Evolutionary conservation across 805 yeast species (phyloP), one percentile per base, ranked within the genome.

Genomic region (Suhomyces canberraensis): DNA sequence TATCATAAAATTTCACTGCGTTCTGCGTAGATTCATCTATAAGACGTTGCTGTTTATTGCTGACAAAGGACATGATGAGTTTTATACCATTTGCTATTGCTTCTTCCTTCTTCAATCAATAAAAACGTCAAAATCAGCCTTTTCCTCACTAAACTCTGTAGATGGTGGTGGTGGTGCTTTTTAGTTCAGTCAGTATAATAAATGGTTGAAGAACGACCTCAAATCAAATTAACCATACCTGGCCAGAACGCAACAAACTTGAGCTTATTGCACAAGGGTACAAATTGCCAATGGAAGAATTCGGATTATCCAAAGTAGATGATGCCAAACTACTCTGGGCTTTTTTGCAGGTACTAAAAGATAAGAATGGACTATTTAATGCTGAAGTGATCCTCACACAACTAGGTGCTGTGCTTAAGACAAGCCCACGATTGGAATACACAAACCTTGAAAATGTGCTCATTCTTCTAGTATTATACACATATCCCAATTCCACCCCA

Each of bases 351-450:
- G 22, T 9, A 7, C 9, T 20, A 9, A 9, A 7, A 7, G 22
- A 9, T n/a, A n/a, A n/a, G 22, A 7, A 9, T 20, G 22, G 9
- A 7, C 9, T 20, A 20, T 9, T 9, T 9, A 20, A 7, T 20
- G 22, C 22, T 20, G 8, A 20, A 20, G 9, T 9, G 22, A 9
- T 20, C 9, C 9, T 7, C 9, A 20, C 22, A 20, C 22, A 24
- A n/a, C 25, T 15, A 33, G 34, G 41, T 37, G 54, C 56, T 16
- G 78, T 79, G 6, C 80, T 79, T 45, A 19, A 7, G 24, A 21
- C 13, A 14, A 13, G 17, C 21, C 33, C 33, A 3, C n/a, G 7
- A 8, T 18, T 32, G 16, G 18, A 32, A 21, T 32, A 24, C 14
- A 32, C 35, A n/a, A 32, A 18, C 3, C 15, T 25, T 14, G 21